Evolutionary conservation across 371 early-diverging fungal genomes (phyloP), one percentile per base, ranked within the genome.

Genomic region (Zancudomyces culisetae): DNA sequence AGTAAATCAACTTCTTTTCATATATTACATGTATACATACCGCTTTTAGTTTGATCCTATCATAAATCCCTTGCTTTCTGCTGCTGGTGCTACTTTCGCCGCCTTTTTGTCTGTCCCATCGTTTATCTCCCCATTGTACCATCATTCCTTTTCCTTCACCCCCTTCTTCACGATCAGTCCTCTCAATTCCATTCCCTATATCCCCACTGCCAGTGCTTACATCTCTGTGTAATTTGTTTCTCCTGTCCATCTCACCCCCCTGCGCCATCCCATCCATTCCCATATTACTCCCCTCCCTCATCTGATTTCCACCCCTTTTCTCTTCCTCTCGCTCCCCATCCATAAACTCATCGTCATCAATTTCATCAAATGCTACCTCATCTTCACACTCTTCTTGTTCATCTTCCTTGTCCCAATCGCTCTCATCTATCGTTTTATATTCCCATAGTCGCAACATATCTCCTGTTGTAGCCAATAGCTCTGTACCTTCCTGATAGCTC

Each of bases 361-460:
- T 15, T 35, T 35, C 35, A 15, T 35, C 35, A 15, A n/a, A n/a
- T 35, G 35, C 15, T 35, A 6, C 15, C 35, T 35, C 6, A 35
- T 35, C 15, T 35, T 6, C 35, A 15, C 10, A 15, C 50, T 15
- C 35, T 15, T 10, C 35, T 63, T 63, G n/a, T 56, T 56, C 0
- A 60, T 63, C 27, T 83, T 80, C 35, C 6, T 15, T 35, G 10
- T 15, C 35, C 35, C 35, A 6, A 35, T 6, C 35, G 10, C 35
- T 10, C 6, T 35, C 35, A 15, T 35, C 35, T 10, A 35, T 15
- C 35, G 35, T 15, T 39, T 70, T 72, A n/a, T 85, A 63, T 46
- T 90, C 88, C 90, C 91, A 90, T 10, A 94, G 53, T 50, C 88
- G 69, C 49, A 94, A 64, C 49, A 77, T 80, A 60, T 92, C 95